These are phyloP conservation scores for Vararia minispora DNA, from an alignment of 768 basidiomycete genomes.

Conservation along the genomic window DNA sequence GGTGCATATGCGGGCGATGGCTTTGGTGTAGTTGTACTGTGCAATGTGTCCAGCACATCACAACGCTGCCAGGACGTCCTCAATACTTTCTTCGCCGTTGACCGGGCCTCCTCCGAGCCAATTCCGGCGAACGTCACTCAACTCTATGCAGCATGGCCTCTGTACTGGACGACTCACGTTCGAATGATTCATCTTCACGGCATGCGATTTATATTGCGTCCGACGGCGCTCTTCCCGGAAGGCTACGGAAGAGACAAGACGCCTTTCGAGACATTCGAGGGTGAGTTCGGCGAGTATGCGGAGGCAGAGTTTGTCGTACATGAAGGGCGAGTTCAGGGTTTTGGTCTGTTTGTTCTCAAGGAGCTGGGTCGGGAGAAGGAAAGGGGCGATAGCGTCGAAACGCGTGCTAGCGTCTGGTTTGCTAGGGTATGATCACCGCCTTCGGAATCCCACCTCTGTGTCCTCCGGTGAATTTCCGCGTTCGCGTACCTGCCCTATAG, in stretches of 20 bases:
- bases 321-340: neutral
- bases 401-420: too few relatives aligned
- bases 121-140: neutral
- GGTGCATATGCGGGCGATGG: neutral
- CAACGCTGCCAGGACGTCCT: neutral
- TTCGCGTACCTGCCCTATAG: too few relatives aligned
- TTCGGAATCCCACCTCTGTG: too few relatives aligned
- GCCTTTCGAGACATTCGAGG: constrained; percentile 1
- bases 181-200: neutral
- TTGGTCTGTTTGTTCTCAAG: too few relatives aligned
- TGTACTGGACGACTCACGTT: neutral
- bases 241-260: constrained; percentile 1
- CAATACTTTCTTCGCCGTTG: neutral
- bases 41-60: neutral
- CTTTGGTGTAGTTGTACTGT: neutral
- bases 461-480: too few relatives aligned
- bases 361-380: too few relatives aligned
- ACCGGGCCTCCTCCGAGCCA: neutral
- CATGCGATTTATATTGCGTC: neutral
- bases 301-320: neutral
- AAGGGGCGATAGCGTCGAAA: too few relatives aligned
- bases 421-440: too few relatives aligned
- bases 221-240: neutral
- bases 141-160: neutral
- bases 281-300: neutral